Base-by-base conservation (phyloP, 2,329 filamentous ascomycete species). In the Colletotrichum chrysophilum region DNA sequence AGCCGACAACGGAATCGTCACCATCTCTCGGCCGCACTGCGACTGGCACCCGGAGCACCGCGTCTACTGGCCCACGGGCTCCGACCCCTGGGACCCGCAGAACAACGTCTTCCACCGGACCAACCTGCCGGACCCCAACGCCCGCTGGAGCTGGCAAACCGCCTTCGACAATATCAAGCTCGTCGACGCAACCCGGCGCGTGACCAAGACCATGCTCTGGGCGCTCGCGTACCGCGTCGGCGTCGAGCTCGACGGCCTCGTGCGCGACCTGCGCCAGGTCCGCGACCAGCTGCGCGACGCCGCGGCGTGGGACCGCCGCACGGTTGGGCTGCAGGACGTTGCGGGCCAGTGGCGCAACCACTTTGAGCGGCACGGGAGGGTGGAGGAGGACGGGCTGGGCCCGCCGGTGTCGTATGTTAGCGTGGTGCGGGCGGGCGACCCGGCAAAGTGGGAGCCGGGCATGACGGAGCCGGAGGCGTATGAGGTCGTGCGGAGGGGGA, bases 151-250 rank as follows among this genome's bases (percentile, higher is more conserved):
- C 21, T 83, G 82, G 79, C 76, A 78, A 43, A 56, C 58, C 6
- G 52, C 81, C 9, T 77, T 81, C 9, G 26, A 60, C 24, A 71
- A 77, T 78, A 13, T 81, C 79, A 70, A 81, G 55, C 66, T 82
- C 26, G 68, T 76, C 55, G 58, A 76, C 69, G 24, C 43, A 3
- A 66, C 28, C 4, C 56, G 79, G 8, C 74, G 55, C 8, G 80
- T 65, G 21, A 76, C 70, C 8, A 76, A 76, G 55, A 34, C 81
- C 32, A 83, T 83, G 75, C 80, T 84, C 71, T 81, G 81, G 67
- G 80, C 83, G 28, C 78, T 87, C 24, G 85, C 82, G 26, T 87
- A 82, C 75, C 85, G 86, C 52, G 81, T 87, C 73, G 86, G 86
- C 30, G 77, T 79, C 60, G 86, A 85, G 6, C 76, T 83, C 26